A percentile compares a stretch with the other conserved stretches of the same genome.
phyloP scores from a whole-genome alignment of 176 grass and related monocot species.

The Raddia guianensis region DNA sequence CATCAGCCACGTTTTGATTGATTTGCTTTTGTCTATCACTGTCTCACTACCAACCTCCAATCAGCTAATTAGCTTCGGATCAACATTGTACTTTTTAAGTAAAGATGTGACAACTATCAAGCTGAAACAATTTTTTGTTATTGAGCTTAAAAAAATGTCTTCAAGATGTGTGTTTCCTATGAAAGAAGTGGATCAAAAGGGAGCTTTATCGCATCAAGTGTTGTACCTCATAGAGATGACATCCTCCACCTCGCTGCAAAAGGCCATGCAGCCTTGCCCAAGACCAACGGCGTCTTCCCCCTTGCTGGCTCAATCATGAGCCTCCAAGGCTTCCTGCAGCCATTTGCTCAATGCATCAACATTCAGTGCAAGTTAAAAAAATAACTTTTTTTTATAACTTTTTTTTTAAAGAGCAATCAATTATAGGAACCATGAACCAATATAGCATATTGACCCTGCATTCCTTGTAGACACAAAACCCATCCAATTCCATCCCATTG shows the following conservation, averaged over 20 bases:
- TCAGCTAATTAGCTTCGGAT: slow-evolving; percentile 66
- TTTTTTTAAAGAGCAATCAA: slow-evolving; percentile 7
- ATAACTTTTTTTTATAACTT: not conserved
- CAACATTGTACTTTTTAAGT: slow-evolving; percentile 71
- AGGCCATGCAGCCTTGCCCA: no score
- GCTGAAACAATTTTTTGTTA: slow-evolving; percentile 48
- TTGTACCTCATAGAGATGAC: no score
- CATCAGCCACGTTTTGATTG: slow-evolving; percentile 95
- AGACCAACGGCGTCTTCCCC: no score
- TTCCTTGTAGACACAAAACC: no score
- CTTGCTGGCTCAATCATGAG: no score
- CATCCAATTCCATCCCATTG: no score
- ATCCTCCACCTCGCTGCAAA: no score
- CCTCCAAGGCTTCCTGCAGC: slow-evolving; percentile 83
- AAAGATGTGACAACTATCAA: slow-evolving; percentile 73
- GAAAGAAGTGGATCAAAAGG: no score
- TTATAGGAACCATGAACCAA: slow-evolving; percentile 11
- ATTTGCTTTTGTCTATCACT: slow-evolving; percentile 94
- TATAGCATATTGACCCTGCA: slow-evolving; percentile 22
- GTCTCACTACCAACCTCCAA: slow-evolving; percentile 90
- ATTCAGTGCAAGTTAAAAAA: not conserved
- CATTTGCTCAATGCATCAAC: slow-evolving; percentile 21
- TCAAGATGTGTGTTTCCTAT: no score
- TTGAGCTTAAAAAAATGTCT: no score
- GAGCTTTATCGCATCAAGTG: no score